Base-by-base conservation (phyloP, 345 rosid species). In the Gossypium australe region DNA sequence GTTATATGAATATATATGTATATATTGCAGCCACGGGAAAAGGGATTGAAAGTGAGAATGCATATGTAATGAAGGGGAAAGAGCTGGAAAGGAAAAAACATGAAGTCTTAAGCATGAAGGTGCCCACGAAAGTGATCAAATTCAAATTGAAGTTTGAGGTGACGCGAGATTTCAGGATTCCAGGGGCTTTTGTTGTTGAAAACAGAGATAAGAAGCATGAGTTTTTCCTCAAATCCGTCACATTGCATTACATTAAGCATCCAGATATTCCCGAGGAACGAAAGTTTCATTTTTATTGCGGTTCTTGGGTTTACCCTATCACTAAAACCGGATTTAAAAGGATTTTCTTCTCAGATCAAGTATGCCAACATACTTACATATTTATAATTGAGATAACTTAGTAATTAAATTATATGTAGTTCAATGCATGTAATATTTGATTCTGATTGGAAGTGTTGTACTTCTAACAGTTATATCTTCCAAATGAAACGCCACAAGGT, bases 301-400 rank as follows among this genome's bases (percentile, higher is more conserved):
- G 78, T 12, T 86, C 94, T 18, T 88, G 90, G 92, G 82, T 90
- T 3, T 86, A 88, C 72, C 94, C 94, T 0, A 7, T 80, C 72
- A 56, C 80, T 34, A 76, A 56, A 48, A 86, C 90, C 13, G 59
- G 69, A 75, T 61, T 78, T 47, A 74, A 29, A 43, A 81, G 90
- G 16, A 49, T 88, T 75, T 89, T 89, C 85, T 88, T 89, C 84
- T 75, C 87, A 57, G 84, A 79, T 76, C 58, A 64, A 9, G 94
- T 82, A 81, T 74, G 86, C 74, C 11, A 47, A 2, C 14, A 47
- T 47, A 45, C 38, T 34, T 34, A 0, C 7, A 1, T 34, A 29
- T 29, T 0, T 29, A 34, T 4, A 34, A 34, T 34, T 34, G 38
- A 34, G 7, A 34, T 34, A 4, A 34, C 6, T 34, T 34, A 34